Base-by-base conservation (phyloP, 169 alveolate species). In the Babesia bovis region DNA sequence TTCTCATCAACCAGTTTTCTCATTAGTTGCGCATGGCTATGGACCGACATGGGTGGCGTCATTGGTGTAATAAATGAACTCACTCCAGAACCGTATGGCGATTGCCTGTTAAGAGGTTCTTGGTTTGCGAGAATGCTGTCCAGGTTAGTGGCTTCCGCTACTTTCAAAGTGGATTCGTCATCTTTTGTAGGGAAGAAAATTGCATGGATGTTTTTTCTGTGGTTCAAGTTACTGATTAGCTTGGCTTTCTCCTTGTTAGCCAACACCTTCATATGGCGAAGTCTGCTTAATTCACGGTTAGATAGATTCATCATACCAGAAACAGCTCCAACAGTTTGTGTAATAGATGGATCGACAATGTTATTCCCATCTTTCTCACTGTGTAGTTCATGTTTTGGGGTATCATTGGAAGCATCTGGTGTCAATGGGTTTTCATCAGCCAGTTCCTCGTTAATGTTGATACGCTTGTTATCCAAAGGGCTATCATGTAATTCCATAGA, bases 101-200 rank as follows among this genome's bases (percentile, higher is more conserved):
- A n/a, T n/a, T n/a, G n/a, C n/a, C n/a, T n/a, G n/a, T n/a, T n/a
- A n/a, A n/a, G n/a, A n/a, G n/a, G n/a, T n/a, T n/a, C n/a, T n/a
- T n/a, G n/a, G n/a, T n/a, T n/a, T n/a, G n/a, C n/a, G n/a, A n/a
- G n/a, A n/a, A n/a, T n/a, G n/a, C n/a, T n/a, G n/a, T n/a, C n/a
- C n/a, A n/a, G n/a, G n/a, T n/a, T n/a, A n/a, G n/a, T n/a, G n/a
- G n/a, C n/a, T n/a, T n/a, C n/a, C n/a, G n/a, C n/a, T n/a, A n/a
- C n/a, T n/a, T n/a, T n/a, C n/a, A n/a, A n/a, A n/a, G n/a, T n/a
- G n/a, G n/a, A n/a, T n/a, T n/a, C n/a, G n/a, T n/a, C n/a, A n/a
- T n/a, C n/a, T n/a, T 38, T 7, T 23, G 60, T 36, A 6, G 73
- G 61, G 13, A 63, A 47, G 49, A 63, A 63, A 1, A 49, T 35